A percentile compares a stretch with the other conserved stretches of the same genome.
These are phyloP conservation scores for Globisporangium radiosum DNA, from an alignment of 352 stramenopile species.

Conservation along the genomic window DNA sequence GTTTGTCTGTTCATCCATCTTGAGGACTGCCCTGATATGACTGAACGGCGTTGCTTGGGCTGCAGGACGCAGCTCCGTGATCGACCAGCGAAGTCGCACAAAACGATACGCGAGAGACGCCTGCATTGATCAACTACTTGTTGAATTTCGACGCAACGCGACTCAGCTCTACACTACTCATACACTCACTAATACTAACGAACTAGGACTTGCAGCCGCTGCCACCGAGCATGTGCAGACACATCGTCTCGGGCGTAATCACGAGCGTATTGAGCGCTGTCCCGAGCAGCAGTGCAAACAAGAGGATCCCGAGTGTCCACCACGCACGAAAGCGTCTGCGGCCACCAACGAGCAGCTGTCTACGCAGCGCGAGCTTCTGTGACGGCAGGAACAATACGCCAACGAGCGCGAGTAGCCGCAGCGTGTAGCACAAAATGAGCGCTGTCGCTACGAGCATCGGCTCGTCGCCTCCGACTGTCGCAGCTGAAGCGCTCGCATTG, in stretches of 20 bases:
- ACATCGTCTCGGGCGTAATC: slow-evolving; percentile 23
- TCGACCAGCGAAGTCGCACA: too few relatives aligned
- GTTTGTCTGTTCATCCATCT: too few relatives aligned
- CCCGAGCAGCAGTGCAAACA: slow-evolving; percentile 10
- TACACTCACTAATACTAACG: too few relatives aligned
- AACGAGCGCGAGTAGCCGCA: slow-evolving; percentile 19
- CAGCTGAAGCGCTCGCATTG: not conserved
- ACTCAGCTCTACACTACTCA: too few relatives aligned
- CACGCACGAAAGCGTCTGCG: slow-evolving; percentile 15
- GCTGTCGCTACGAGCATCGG: slow-evolving; percentile 25
- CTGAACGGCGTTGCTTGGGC: too few relatives aligned
- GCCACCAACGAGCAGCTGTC: slow-evolving; percentile 7
- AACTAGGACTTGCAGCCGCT: slow-evolving; percentile 11
- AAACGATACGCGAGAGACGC: too few relatives aligned
- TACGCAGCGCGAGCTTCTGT: slow-evolving; percentile 12
- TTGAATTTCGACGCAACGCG: too few relatives aligned
- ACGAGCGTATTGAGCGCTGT: slow-evolving; percentile 19
- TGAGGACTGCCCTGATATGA: too few relatives aligned
- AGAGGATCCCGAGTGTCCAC: slow-evolving; percentile 17
- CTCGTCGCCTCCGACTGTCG: slow-evolving; percentile 8
- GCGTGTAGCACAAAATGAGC: slow-evolving; percentile 19
- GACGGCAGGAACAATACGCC: slow-evolving; percentile 20
- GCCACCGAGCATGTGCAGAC: slow-evolving; percentile 23
- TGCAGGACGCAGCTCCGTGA: too few relatives aligned
- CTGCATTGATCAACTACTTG: too few relatives aligned